Evolutionary conservation across 2,329 filamentous ascomycete genomes (phyloP).

Genomic region (Aspergillus piperis): DNA sequence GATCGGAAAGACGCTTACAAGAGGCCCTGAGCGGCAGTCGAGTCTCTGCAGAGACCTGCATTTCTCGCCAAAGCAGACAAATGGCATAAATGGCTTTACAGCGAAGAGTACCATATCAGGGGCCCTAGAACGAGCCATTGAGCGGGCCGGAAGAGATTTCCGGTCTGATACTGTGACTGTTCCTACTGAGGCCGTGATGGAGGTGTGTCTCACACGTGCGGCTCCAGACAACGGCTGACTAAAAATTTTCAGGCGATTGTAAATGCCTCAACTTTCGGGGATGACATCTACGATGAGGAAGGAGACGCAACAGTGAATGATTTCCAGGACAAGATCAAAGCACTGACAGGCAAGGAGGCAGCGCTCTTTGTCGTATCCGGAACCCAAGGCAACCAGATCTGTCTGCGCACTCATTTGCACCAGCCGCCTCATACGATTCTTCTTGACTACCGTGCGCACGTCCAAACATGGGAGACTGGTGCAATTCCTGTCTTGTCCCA

Average conservation of each 20-base stretch:
- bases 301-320: conserved; percentile 27
- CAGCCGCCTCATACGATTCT: conserved; percentile 39
- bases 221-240: not conserved
- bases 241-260: not conserved
- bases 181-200: conserved; percentile 30
- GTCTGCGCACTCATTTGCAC: conserved; percentile 33
- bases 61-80: not conserved
- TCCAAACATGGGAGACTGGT: conserved; percentile 35
- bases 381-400: conserved; percentile 46
- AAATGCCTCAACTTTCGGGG: conserved; percentile 32
- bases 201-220: not conserved
- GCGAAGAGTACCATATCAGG: not conserved
- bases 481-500: conserved; percentile 35
- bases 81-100: not conserved
- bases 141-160: conserved; percentile 22
- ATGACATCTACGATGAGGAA: conserved; percentile 37
- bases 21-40: not conserved
- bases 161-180: conserved; percentile 32
- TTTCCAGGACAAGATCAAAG: conserved; percentile 33
- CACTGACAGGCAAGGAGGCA: conserved; percentile 37
- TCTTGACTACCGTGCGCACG: conserved; percentile 37
- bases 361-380: conserved; percentile 38
- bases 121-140: not conserved
- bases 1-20: not conserved
- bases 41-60: not conserved